A percentile compares a stretch with the other conserved stretches of the same genome.
These are phyloP conservation scores for Elsinoe necatrix DNA, from an alignment of 2,329 filamentous ascomycete species.

Conservation along the genomic window DNA sequence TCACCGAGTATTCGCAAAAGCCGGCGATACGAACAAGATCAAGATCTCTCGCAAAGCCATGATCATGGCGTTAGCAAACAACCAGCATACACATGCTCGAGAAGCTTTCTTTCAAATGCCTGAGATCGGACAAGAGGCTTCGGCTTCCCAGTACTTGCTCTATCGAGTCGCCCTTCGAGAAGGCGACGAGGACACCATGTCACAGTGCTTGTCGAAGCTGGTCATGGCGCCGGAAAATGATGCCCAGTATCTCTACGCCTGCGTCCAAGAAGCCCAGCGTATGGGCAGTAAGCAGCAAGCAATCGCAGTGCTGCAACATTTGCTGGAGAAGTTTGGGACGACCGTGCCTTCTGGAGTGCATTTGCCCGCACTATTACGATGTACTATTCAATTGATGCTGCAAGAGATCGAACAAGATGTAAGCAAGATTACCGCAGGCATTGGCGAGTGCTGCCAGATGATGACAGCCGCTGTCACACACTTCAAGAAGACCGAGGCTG, in stretches of 20 bases:
- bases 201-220: conserved; percentile 55
- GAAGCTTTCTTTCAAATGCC: conserved; percentile 54
- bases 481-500: conserved; percentile 34
- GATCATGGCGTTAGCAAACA: conserved; percentile 55
- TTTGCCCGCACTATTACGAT: conserved; percentile 57
- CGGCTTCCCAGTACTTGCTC: conserved; percentile 62
- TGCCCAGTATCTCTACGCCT: conserved; percentile 65
- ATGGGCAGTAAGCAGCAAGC: conserved; percentile 54
- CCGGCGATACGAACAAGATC: conserved; percentile 56
- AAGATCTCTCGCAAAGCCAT: conserved; percentile 70
- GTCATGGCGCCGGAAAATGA: conserved; percentile 46
- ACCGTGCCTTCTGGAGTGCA: conserved; percentile 44
- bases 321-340: conserved; percentile 50
- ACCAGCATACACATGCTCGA: conserved; percentile 47
- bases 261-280: conserved; percentile 66
- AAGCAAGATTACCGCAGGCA: conserved; percentile 23
- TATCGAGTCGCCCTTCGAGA: conserved; percentile 62
- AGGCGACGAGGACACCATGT: conserved; percentile 48
- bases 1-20: conserved; percentile 57
- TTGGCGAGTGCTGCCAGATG: conserved; percentile 46
- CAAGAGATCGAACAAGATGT: conserved; percentile 33
- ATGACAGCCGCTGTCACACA: conserved; percentile 45
- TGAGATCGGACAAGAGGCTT: conserved; percentile 48
- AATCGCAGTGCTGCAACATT: conserved; percentile 49
- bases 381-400: conserved; percentile 39